Evolutionary conservation across 1,284 basidiomycete species (phyloP).

Genomic region (Ceratobasidium theobromae): DNA sequence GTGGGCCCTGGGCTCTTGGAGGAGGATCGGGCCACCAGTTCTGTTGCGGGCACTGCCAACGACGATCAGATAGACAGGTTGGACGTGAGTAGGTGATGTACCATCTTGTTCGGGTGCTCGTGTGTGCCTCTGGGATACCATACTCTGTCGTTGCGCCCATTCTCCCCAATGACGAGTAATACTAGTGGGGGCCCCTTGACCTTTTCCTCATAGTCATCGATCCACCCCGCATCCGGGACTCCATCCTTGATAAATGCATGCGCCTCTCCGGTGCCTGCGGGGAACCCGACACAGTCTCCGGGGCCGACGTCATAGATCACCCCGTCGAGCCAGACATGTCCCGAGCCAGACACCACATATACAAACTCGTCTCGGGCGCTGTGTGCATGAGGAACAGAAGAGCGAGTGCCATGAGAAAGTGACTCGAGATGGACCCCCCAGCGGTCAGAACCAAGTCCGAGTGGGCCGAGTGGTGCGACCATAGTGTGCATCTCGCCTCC

Average conservation of each 20-base stretch:
- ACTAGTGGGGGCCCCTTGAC: slow-evolving; percentile 35
- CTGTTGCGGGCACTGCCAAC: slow-evolving; percentile 2
- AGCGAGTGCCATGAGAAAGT: slow-evolving; percentile 36
- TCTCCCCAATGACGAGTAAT: slow-evolving; percentile 38
- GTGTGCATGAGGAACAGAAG: slow-evolving; percentile 33
- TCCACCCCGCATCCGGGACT: slow-evolving; percentile 13
- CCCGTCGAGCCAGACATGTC: slow-evolving; percentile 38
- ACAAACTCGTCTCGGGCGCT: slow-evolving; percentile 38
- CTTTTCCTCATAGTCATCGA: slow-evolving; percentile 33
- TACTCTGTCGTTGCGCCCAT: slow-evolving; percentile 35
- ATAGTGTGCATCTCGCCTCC: slow-evolving; percentile 25
- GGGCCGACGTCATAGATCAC: slow-evolving; percentile 34
- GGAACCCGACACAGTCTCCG: slow-evolving; percentile 38
- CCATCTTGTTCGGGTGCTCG: slow-evolving; percentile 31
- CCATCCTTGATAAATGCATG: slow-evolving; percentile 38
- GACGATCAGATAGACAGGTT: neutral
- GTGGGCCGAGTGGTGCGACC: neutral
- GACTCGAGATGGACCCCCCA: slow-evolving; percentile 38
- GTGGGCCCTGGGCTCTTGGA: neutral
- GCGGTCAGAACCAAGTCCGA: slow-evolving; percentile 6
- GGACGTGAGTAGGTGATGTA: neutral
- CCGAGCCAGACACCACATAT: slow-evolving; percentile 36
- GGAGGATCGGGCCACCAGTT: slow-evolving; percentile 15
- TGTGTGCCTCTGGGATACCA: slow-evolving; percentile 35
- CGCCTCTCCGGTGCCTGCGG: slow-evolving; percentile 38